Evolutionary conservation across 257 asterid species (phyloP).

Genomic region (Gynochthodes officinalis): DNA sequence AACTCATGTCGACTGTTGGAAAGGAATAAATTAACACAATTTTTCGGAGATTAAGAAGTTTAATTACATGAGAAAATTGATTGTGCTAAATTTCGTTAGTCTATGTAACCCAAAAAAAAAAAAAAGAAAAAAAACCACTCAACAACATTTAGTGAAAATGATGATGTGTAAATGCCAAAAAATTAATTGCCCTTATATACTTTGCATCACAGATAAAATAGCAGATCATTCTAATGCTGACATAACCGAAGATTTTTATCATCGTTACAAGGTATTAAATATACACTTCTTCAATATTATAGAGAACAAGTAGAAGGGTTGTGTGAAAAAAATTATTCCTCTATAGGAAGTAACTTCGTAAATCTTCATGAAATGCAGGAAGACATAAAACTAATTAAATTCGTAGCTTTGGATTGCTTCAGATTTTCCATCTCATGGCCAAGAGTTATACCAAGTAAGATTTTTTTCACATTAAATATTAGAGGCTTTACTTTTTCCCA

Average conservation of each 20-base stretch:
- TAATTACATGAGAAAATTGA: no score
- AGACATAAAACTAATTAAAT: conserved; percentile 5
- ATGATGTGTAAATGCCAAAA: no score
- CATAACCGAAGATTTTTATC: conserved; percentile 46
- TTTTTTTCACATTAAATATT: conserved; percentile 21
- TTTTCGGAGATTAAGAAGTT: no score
- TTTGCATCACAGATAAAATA: conserved; percentile 34
- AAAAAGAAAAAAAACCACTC: no score
- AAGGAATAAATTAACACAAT: no score
- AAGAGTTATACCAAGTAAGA: conserved; percentile 28
- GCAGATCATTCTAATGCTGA: conserved; percentile 41
- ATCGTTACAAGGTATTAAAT: conserved; percentile 43
- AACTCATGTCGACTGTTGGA: no score
- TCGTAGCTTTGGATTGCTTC: no score
- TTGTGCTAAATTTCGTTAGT: no score
- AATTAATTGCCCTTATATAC: background rate
- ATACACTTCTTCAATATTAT: background rate
- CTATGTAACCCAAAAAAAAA: no score
- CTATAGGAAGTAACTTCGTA: no score
- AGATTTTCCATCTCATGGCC: no score
- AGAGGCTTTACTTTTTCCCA: background rate
- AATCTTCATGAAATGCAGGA: conserved; percentile 6
- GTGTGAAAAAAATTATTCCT: background rate
- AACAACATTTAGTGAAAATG: no score
- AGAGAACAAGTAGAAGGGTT: background rate